Evolutionary conservation across 805 yeast genomes (phyloP), one percentile per base, ranked within the genome.

Genomic region (Schwanniomyces pseudopolymorphus): DNA sequence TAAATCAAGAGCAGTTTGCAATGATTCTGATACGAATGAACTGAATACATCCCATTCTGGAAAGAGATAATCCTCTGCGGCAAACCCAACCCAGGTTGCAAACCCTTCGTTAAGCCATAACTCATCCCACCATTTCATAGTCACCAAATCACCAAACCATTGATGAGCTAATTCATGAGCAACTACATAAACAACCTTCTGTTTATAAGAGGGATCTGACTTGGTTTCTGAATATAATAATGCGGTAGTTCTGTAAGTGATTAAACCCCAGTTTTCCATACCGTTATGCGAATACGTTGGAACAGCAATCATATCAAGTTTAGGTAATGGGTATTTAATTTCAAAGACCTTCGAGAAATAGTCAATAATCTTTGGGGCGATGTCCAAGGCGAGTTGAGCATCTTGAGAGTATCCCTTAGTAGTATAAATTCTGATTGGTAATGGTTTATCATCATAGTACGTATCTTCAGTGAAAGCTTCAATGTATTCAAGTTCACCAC

Each of bases 121-220:
- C 57, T 87, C 94, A 57, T 88, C 89, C 96, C 96, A 88, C 94
- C 95, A 89, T 58, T 85, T 83, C 96, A 88, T 89, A 40, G 96
- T 89, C 50, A 87, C 92, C 56, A 85, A 77, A 65, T 89, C 85
- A 46, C 96, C 96, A 59, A 88, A 89, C 96, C 96, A 89, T 62
- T 89, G 94, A 66, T 88, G 96, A 9, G 95, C 95, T 47, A 88
- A 72, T 67, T 88, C 96, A 67, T 89, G 96, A 48, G 85, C 84
- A 24, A 88, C 86, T 27, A 88, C 95, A 58, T 87, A 87, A 5
- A 89, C 84, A 25, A 88, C 94, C 51, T 85, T 84, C 61, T 83
- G 82, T 63, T 84, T 80, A 57, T 78, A 79, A 17, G 74, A 52
- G 1, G 72, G 67, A 56, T 76, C 83, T 1, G 82, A 77, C 22